Evolutionary conservation across 2,329 filamentous ascomycete genomes (phyloP).

Genomic region (Aspergillus sp.): DNA sequence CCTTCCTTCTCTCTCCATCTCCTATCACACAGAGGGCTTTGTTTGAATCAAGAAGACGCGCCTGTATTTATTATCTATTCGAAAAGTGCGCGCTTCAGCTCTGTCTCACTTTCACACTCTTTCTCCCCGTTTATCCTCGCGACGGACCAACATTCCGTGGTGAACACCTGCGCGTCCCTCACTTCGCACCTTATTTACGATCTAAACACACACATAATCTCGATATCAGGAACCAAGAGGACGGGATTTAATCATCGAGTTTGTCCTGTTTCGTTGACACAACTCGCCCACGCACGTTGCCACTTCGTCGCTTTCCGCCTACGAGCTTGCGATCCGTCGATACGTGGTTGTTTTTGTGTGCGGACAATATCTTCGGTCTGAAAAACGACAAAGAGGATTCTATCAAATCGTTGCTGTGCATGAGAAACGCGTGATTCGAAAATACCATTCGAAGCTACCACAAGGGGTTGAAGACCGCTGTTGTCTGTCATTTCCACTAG

Average conservation of each 20-base stretch:
- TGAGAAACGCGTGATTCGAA: background rate
- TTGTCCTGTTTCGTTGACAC: background rate
- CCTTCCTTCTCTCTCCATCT: background rate
- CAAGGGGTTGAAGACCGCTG: background rate
- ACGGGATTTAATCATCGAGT: background rate
- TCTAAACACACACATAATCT: background rate
- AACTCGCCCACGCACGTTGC: background rate
- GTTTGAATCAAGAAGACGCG: background rate
- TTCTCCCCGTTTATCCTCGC: background rate
- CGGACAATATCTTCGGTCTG: background rate
- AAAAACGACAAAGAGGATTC: background rate
- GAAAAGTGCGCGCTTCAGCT: background rate
- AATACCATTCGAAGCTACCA: background rate
- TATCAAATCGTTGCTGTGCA: background rate
- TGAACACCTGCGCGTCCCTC: background rate
- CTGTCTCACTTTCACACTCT: background rate
- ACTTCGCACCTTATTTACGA: background rate
- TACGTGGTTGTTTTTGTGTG: background rate
- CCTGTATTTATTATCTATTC: background rate
- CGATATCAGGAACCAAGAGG: background rate
- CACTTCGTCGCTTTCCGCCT: background rate
- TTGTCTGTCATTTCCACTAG: background rate
- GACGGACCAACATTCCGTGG: background rate
- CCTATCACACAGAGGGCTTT: background rate
- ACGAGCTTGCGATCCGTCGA: background rate